Evolutionary conservation across 2,329 filamentous ascomycete species (phyloP).

Genomic region (Aspergillus pseudotamarii): DNA sequence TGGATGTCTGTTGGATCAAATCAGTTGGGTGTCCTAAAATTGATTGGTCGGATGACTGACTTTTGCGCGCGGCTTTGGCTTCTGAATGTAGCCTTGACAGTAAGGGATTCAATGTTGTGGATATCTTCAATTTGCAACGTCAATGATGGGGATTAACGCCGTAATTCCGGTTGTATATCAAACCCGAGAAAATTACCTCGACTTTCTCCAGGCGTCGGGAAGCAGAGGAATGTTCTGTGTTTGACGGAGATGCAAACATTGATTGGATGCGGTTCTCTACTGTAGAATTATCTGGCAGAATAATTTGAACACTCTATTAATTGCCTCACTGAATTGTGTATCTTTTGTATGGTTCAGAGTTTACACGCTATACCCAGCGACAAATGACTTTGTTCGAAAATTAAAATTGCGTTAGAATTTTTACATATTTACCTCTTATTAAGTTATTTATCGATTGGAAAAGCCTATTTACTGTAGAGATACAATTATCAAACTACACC

Average conservation of each 20-base stretch:
- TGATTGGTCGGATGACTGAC: not conserved
- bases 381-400: not conserved
- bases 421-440: not conserved
- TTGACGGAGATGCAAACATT: conserved; percentile 36
- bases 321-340: not conserved
- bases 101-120: not conserved
- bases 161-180: conserved; percentile 3
- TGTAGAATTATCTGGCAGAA: not conserved
- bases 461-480: not conserved
- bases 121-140: not conserved
- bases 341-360: not conserved
- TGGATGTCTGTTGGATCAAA: not conserved
- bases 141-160: not conserved
- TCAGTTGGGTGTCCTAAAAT: not conserved
- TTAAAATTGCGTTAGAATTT: not conserved
- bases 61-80: not conserved
- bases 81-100: no score
- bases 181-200: conserved; percentile 15
- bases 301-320: not conserved
- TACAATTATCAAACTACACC: not conserved
- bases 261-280: not conserved
- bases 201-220: conserved; percentile 5
- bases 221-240: conserved; percentile 23
- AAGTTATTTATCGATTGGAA: not conserved
- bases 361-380: not conserved